Evolutionary conservation across 495 filamentous ascomycete genomes (phyloP).

Genomic region (Penicillium soppii): DNA sequence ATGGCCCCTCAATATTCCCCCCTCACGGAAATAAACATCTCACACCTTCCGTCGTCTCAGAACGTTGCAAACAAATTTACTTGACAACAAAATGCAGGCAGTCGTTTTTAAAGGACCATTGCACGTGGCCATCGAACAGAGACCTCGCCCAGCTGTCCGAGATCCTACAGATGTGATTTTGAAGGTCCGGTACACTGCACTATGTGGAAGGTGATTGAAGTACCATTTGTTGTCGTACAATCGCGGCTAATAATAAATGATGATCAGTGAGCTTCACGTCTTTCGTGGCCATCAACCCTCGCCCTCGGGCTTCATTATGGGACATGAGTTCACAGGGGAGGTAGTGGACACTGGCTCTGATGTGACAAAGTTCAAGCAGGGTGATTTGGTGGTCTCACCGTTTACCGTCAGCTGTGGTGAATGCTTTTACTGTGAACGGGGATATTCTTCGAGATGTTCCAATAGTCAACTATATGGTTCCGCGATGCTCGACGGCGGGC

Average conservation of each 20-base stretch:
- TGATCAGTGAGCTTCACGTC: slow-evolving; percentile 24
- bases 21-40: too few species aligned
- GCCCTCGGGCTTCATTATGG: slow-evolving; percentile 68
- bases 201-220: slow-evolving; percentile 89
- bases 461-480: slow-evolving; percentile 70
- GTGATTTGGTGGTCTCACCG: slow-evolving; percentile 52
- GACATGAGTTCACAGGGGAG: slow-evolving; percentile 28
- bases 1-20: too few species aligned
- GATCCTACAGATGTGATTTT: slow-evolving; percentile 75
- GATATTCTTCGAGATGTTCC: slow-evolving; percentile 53
- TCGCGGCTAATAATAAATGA: neutral
- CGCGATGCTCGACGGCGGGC: slow-evolving; percentile 68
- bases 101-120: slow-evolving; percentile 38
- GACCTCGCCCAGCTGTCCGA: slow-evolving; percentile 54
- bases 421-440: slow-evolving; percentile 76
- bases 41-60: too few species aligned
- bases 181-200: slow-evolving; percentile 76
- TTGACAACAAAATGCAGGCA: slow-evolving; percentile 31
- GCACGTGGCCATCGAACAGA: slow-evolving; percentile 40
- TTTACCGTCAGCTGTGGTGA: slow-evolving; percentile 67
- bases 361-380: slow-evolving; percentile 56
- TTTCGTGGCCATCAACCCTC: slow-evolving; percentile 29
- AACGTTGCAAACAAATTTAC: too few species aligned
- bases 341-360: slow-evolving; percentile 18
- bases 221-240: too few species aligned